These are phyloP conservation scores for Dispira parvispora DNA, from an alignment of 192 early-diverging fungal genomes.

Conservation along the genomic window DNA sequence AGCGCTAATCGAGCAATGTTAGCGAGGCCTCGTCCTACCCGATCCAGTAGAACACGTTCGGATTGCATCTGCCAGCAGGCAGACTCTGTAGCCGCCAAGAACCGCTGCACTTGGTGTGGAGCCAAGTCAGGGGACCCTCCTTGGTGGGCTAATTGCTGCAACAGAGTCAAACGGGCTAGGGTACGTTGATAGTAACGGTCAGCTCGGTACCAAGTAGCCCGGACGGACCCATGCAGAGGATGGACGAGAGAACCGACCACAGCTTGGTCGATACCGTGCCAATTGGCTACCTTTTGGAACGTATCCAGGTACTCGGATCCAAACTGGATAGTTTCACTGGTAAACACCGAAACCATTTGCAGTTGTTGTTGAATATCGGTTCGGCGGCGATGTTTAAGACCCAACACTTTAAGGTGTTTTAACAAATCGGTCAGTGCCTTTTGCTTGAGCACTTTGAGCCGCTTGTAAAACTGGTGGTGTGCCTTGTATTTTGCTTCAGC, in stretches of 20 bases:
- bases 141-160: conserved; percentile 14
- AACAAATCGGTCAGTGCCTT: conserved; percentile 64
- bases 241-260: neutral
- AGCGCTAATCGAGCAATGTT: neutral
- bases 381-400: conserved; percentile 25
- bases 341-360: conserved; percentile 4
- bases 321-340: neutral
- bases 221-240: conserved; percentile 15
- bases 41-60: neutral
- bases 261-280: neutral
- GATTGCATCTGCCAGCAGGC: neutral
- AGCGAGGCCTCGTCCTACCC: neutral
- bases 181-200: conserved; percentile 53
- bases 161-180: conserved; percentile 41
- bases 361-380: conserved; percentile 6
- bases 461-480: conserved; percentile 22
- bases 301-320: neutral
- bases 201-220: conserved; percentile 31
- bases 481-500: neutral
- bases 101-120: neutral
- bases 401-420: conserved; percentile 49
- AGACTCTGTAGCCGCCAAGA: conserved; percentile 1
- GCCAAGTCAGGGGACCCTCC: neutral
- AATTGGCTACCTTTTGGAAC: neutral
- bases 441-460: conserved; percentile 50